phyloP scores from a whole-genome alignment of 345 rosid species.

The Eucalyptus erythrocorys region DNA sequence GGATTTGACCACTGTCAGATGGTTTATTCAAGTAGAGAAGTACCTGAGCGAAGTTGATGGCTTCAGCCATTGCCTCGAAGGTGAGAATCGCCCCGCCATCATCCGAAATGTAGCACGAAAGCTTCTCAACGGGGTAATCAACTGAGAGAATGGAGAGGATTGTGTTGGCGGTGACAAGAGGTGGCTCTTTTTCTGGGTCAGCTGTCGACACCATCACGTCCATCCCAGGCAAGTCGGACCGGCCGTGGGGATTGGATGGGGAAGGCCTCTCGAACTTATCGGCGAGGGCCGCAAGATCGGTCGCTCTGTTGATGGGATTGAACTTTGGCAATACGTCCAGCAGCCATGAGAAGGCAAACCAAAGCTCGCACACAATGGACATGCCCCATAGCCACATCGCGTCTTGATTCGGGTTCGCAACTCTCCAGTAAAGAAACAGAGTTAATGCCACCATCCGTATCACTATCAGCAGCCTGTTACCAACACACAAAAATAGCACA shows the following conservation, averaged over 20 bases:
- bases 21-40: not conserved
- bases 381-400: conserved; percentile 89
- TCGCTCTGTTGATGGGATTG: conserved; percentile 77
- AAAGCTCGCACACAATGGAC: conserved; percentile 69
- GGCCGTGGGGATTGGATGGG: conserved; percentile 69
- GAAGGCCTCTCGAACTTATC: conserved; percentile 78
- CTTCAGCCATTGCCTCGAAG: conserved; percentile 97
- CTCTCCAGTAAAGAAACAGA: conserved; percentile 70
- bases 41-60: conserved; percentile 67
- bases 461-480: conserved; percentile 42
- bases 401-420: conserved; percentile 64
- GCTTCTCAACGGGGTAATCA: conserved; percentile 83
- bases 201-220: conserved; percentile 87
- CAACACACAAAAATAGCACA: not conserved
- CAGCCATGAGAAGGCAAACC: conserved; percentile 97
- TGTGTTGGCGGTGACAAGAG: conserved; percentile 88
- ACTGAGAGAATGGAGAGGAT: conserved; percentile 61
- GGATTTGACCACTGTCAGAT: not conserved
- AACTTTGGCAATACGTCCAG: conserved; percentile 75
- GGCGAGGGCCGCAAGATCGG: conserved; percentile 59
- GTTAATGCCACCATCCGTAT: conserved; percentile 33
- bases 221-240: conserved; percentile 81
- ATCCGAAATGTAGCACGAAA: conserved; percentile 68
- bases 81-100: conserved; percentile 89
- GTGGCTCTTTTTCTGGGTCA: conserved; percentile 88